A percentile compares a stretch with the other conserved stretches of the same genome.
These are phyloP conservation scores for Phyllosticta paracitricarpa DNA, from an alignment of 2,329 filamentous ascomycete species.

Conservation along the genomic window DNA sequence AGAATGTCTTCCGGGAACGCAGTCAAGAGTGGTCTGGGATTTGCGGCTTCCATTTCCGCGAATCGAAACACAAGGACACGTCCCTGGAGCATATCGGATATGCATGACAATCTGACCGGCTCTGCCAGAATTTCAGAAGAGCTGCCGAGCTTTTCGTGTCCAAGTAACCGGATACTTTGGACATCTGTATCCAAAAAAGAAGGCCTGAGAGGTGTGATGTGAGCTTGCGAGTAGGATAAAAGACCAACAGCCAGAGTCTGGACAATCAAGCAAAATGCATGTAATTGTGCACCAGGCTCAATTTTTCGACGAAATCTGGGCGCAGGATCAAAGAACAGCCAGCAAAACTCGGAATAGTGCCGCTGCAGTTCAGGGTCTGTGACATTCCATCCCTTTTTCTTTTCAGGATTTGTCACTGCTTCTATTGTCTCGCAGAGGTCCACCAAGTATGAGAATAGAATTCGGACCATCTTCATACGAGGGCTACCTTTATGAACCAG, in stretches of 20 bases:
- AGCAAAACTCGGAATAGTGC: too few species aligned
- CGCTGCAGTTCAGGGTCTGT: too few species aligned
- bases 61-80: background rate
- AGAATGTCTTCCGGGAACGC: background rate
- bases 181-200: conserved; percentile 8
- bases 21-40: background rate
- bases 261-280: background rate
- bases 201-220: conserved; percentile 1
- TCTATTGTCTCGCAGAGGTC: too few species aligned
- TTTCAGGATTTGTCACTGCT: too few species aligned
- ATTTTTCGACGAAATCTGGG: too few species aligned
- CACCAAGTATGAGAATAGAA: background rate
- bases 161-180: background rate
- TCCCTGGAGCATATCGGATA: conserved; percentile 4
- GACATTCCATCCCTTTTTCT: too few species aligned
- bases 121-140: background rate
- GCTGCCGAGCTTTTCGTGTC: background rate
- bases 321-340: too few species aligned
- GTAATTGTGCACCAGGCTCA: too few species aligned
- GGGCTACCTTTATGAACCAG: background rate
- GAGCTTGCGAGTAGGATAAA: conserved; percentile 10
- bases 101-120: conserved; percentile 1
- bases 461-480: background rate
- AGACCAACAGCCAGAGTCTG: conserved; percentile 7
- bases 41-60: background rate